phyloP scores from a whole-genome alignment of 805 yeast species.

The Huiozyma sinensis region DNA sequence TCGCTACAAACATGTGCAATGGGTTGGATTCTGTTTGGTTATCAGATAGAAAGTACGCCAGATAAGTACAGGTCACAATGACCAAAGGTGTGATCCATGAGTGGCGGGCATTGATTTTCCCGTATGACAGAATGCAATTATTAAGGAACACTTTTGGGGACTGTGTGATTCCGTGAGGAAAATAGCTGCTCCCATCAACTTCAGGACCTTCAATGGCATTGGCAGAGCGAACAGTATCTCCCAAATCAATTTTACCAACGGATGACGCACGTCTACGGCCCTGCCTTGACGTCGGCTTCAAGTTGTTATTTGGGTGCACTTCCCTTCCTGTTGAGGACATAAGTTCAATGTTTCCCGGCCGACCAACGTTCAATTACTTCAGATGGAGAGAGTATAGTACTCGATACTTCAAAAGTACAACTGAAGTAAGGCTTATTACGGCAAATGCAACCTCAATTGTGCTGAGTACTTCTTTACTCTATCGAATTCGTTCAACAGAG shows the following conservation, averaged over 20 bases:
- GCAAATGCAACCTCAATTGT: no score
- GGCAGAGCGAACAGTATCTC: conserved; percentile 48
- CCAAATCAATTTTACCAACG: conserved; percentile 64
- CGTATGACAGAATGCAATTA: conserved; percentile 47
- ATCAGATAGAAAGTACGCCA: conserved; percentile 43
- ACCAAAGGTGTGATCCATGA: conserved; percentile 67
- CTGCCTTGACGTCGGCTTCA: no score
- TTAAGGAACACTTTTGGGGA: conserved; percentile 43
- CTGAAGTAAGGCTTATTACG: no score
- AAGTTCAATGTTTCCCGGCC: no score
- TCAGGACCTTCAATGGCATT: neutral
- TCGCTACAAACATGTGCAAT: conserved; percentile 49
- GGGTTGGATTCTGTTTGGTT: conserved; percentile 50
- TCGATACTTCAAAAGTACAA: no score
- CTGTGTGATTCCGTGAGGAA: conserved; percentile 16
- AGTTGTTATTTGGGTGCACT: no score
- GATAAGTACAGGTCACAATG: conserved; percentile 33
- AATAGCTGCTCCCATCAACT: conserved; percentile 15
- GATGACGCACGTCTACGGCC: conserved; percentile 43
- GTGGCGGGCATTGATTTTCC: conserved; percentile 32
- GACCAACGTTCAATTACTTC: no score
- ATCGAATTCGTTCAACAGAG: no score
- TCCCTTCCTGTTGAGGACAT: no score
- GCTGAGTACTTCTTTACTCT: no score
- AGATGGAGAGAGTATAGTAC: no score